Evolutionary conservation across 108 stramenopile species (phyloP).

Genomic region (Cyclotella sp.): DNA sequence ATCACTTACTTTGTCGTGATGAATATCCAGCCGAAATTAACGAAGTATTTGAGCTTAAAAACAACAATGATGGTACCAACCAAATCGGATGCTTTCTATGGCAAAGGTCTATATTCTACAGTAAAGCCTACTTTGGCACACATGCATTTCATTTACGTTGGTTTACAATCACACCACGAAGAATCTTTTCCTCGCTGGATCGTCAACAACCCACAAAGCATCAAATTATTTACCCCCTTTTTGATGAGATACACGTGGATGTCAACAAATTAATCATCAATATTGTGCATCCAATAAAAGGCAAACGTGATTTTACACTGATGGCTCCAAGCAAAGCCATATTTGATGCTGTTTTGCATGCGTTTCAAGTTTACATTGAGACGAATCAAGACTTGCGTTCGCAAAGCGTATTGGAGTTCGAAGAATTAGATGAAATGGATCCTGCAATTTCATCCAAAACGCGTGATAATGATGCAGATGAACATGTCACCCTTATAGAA

Average conservation of each 20-base stretch:
- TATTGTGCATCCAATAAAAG: constrained; percentile 54
- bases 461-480: constrained; percentile 50
- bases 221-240: constrained; percentile 57
- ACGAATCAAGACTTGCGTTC: constrained; percentile 18
- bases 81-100: constrained; percentile 62
- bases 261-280: constrained; percentile 59
- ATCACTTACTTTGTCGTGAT: constrained; percentile 9
- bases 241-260: constrained; percentile 67
- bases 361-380: constrained; percentile 50
- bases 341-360: constrained; percentile 57
- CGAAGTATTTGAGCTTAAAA: constrained; percentile 35
- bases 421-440: constrained; percentile 14
- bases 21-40: constrained; percentile 28
- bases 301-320: constrained; percentile 55
- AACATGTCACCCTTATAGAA: constrained; percentile 57
- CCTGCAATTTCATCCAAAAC: neutral
- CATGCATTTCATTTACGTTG: constrained; percentile 76
- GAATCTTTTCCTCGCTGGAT: constrained; percentile 65
- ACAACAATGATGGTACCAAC: constrained; percentile 22
- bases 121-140: constrained; percentile 57
- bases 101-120: constrained; percentile 75
- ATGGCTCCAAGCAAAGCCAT: constrained; percentile 68
- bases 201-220: constrained; percentile 55
- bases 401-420: constrained; percentile 30
- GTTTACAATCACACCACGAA: constrained; percentile 65